A percentile compares a stretch with the other conserved stretches of the same genome.
Evolutionary conservation across 2,329 filamentous ascomycete genomes (phyloP).

Genomic region (Aspergillus bombycis): DNA sequence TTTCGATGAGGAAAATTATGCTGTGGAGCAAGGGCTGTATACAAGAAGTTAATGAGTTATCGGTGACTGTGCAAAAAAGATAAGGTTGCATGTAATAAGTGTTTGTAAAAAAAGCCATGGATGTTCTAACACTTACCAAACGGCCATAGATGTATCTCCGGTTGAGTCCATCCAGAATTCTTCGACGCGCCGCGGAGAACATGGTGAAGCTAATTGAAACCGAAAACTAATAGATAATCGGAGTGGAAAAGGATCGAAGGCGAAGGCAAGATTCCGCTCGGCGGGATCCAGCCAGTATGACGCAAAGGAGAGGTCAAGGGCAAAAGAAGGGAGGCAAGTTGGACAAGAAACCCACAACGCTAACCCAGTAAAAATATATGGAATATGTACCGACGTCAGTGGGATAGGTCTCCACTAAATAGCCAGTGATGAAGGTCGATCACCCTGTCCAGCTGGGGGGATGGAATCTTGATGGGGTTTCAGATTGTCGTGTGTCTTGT

Average conservation of each 20-base stretch:
- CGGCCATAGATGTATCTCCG: slow-evolving; percentile 52
- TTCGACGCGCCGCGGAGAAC: slow-evolving; percentile 45
- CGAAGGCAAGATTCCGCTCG: slow-evolving; percentile 27
- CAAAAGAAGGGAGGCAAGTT: slow-evolving; percentile 14
- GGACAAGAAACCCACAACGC: slow-evolving; percentile 4
- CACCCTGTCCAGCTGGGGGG: slow-evolving; percentile 6
- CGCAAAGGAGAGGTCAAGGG: slow-evolving; percentile 34
- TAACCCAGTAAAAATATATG: not conserved
- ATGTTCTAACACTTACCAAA: slow-evolving; percentile 36
- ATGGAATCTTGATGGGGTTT: slow-evolving; percentile 1
- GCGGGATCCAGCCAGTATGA: slow-evolving; percentile 38
- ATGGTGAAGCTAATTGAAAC: slow-evolving; percentile 36
- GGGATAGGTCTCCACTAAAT: slow-evolving; percentile 1
- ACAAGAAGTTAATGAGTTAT: not conserved
- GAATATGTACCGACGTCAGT: slow-evolving; percentile 1
- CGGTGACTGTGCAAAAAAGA: slow-evolving; percentile 13
- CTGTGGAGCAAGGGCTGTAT: slow-evolving; percentile 82
- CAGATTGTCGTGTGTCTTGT: slow-evolving; percentile 1
- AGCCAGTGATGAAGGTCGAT: not conserved
- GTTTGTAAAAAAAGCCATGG: not conserved
- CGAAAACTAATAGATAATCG: slow-evolving; percentile 19
- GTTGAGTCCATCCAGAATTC: slow-evolving; percentile 49
- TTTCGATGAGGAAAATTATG: slow-evolving; percentile 83
- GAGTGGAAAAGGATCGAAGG: slow-evolving; percentile 28
- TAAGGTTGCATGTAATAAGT: not conserved